These are phyloP conservation scores for Penicillium sp. DNA, from an alignment of 2,329 filamentous ascomycete genomes.

Conservation along the genomic window DNA sequence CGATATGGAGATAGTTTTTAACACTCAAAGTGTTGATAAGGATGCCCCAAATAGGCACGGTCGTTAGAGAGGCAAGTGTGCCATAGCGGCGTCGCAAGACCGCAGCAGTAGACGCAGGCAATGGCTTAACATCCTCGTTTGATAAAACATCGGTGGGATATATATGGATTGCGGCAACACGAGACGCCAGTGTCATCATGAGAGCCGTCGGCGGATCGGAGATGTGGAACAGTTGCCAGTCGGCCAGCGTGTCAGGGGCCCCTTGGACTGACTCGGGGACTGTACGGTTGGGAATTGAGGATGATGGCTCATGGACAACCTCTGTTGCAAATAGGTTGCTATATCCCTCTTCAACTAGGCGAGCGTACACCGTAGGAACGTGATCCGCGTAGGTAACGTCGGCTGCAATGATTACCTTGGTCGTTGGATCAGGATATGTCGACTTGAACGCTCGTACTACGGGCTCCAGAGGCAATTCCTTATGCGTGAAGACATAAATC, in stretches of 20 bases:
- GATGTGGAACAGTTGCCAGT: constrained; percentile 81
- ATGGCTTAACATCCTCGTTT: constrained; percentile 34
- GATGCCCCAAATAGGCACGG: constrained; percentile 84
- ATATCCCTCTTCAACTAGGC: constrained; percentile 66
- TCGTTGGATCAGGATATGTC: constrained; percentile 64
- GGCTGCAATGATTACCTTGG: constrained; percentile 76
- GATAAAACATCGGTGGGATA: constrained; percentile 59
- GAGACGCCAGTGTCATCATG: constrained; percentile 80
- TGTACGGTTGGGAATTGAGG: constrained; percentile 78
- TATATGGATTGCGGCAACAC: constrained; percentile 75
- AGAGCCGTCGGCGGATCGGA: constrained; percentile 77
- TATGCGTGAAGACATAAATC: constrained; percentile 83
- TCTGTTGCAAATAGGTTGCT: constrained; percentile 65
- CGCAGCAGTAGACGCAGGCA: constrained; percentile 54
- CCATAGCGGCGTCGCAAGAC: constrained; percentile 83
- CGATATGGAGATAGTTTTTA: constrained; percentile 80
- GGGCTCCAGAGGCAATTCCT: constrained; percentile 62
- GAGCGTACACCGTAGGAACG: constrained; percentile 57
- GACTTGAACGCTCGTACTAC: constrained; percentile 62
- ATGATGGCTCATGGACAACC: constrained; percentile 75
- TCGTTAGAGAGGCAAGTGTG: constrained; percentile 74
- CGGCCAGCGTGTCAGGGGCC: constrained; percentile 53
- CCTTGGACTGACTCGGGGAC: constrained; percentile 55
- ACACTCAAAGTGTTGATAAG: constrained; percentile 94
- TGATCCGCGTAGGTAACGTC: constrained; percentile 85